phyloP scores from a whole-genome alignment of 371 early-diverging fungal genomes.

The Dichotomocladium elegans region DNA sequence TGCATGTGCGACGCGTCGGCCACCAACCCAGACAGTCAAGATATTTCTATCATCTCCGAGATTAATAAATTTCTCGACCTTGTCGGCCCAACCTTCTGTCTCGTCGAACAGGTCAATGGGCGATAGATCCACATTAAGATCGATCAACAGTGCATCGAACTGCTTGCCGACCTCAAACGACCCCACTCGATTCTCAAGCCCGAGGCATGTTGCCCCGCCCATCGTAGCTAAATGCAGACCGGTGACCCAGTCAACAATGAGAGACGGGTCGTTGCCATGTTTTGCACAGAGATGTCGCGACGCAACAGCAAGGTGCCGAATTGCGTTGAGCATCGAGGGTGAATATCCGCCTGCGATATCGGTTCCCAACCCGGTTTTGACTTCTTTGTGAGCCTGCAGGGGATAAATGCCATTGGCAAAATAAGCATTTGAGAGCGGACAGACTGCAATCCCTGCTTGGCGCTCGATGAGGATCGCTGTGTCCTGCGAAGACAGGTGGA shows the following conservation, averaged over 20 bases:
- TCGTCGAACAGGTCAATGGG: not conserved
- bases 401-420: constrained; percentile 38
- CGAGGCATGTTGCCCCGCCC: constrained; percentile 5
- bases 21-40: not conserved
- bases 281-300: no score
- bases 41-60: constrained; percentile 6
- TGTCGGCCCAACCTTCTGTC: not conserved
- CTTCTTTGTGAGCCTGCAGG: constrained; percentile 30
- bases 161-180: not conserved
- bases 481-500: constrained; percentile 55
- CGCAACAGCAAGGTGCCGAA: constrained; percentile 34
- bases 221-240: constrained; percentile 5
- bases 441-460: constrained; percentile 57
- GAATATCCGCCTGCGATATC: constrained; percentile 68
- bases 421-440: constrained; percentile 63
- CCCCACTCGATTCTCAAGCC: not conserved
- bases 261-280: no score
- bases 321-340: constrained; percentile 58
- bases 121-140: not conserved
- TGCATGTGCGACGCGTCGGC: not conserved
- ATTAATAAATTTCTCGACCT: constrained; percentile 7
- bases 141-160: constrained; percentile 8
- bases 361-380: constrained; percentile 63
- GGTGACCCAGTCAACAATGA: constrained; percentile 3
- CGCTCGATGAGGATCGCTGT: constrained; percentile 27